phyloP scores from a whole-genome alignment of 805 yeast genomes.

The Metschnikowia hibisci region DNA sequence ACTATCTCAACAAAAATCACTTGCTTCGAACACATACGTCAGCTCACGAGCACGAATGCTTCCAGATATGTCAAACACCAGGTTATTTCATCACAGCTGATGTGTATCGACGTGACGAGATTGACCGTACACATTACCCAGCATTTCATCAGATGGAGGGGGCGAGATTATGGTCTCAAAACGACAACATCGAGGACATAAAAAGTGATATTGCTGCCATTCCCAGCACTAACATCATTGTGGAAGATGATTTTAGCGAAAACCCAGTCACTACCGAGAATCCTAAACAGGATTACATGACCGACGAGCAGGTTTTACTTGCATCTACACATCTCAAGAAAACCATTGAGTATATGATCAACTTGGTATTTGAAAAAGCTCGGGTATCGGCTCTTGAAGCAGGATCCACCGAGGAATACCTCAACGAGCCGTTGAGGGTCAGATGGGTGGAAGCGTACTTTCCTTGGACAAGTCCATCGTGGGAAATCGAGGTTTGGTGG shows the following conservation, averaged over 20 bases:
- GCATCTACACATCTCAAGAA: constrained; percentile 77
- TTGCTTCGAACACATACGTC: constrained; percentile 92
- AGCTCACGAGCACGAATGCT: constrained; percentile 92
- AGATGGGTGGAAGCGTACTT: constrained; percentile 95
- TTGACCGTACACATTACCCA: constrained; percentile 94
- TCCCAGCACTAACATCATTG: constrained; percentile 65
- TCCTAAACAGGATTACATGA: constrained; percentile 80
- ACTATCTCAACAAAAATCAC: constrained; percentile 71
- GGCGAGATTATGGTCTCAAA: constrained; percentile 75
- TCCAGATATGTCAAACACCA: constrained; percentile 59
- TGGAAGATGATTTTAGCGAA: constrained; percentile 60
- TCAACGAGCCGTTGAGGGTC: constrained; percentile 72
- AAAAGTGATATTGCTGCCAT: constrained; percentile 56
- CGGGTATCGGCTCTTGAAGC: constrained; percentile 55
- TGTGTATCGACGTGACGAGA: constrained; percentile 92
- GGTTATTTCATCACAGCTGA: constrained; percentile 94
- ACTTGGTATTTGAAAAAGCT: constrained; percentile 76
- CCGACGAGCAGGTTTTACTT: constrained; percentile 61
- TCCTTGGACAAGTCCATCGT: constrained; percentile 98
- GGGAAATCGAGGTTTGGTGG: constrained; percentile 99
- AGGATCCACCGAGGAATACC: constrained; percentile 54
- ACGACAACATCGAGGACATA: constrained; percentile 39
- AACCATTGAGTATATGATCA: constrained; percentile 78
- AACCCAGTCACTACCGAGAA: constrained; percentile 54
- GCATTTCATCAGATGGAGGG: constrained; percentile 99